These are phyloP conservation scores for Basidiobolus meristosporus DNA, from an alignment of 371 early-diverging fungal genomes.

Conservation along the genomic window DNA sequence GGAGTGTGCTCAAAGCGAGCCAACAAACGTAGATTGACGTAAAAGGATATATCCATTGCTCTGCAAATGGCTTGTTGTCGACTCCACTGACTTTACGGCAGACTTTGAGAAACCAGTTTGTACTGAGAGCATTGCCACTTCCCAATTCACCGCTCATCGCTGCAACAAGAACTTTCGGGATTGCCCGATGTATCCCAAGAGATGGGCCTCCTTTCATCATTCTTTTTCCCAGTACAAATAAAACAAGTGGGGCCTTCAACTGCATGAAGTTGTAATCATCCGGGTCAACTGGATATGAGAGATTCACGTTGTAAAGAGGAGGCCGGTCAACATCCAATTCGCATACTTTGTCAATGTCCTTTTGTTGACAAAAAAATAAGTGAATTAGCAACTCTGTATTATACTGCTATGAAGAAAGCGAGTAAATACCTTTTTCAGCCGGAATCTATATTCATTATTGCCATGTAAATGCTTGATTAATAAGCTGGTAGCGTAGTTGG, in stretches of 20 bases:
- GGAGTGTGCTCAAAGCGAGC: slow-evolving; percentile 5
- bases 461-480: slow-evolving; percentile 67
- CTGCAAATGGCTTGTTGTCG: slow-evolving; percentile 66
- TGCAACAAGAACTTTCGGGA: slow-evolving; percentile 54
- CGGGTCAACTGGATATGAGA: slow-evolving; percentile 35
- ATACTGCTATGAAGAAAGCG: slow-evolving; percentile 1
- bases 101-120: slow-evolving; percentile 55
- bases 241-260: slow-evolving; percentile 69
- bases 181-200: slow-evolving; percentile 55
- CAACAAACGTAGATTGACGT: slow-evolving; percentile 1
- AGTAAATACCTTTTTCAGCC: slow-evolving; percentile 55
- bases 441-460: slow-evolving; percentile 69
- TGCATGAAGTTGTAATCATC: slow-evolving; percentile 61
- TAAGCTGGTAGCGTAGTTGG: slow-evolving; percentile 45
- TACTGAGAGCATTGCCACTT: slow-evolving; percentile 48
- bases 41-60: slow-evolving; percentile 71
- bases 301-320: slow-evolving; percentile 50
- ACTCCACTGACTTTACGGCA: slow-evolving; percentile 57
- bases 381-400: neutral
- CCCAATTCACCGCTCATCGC: slow-evolving; percentile 69
- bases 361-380: neutral
- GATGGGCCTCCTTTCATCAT: slow-evolving; percentile 68
- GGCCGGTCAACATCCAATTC: slow-evolving; percentile 67
- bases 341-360: slow-evolving; percentile 71
- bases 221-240: slow-evolving; percentile 84